phyloP scores from a whole-genome alignment of 495 filamentous ascomycete genomes.

The Tuber brumale region DNA sequence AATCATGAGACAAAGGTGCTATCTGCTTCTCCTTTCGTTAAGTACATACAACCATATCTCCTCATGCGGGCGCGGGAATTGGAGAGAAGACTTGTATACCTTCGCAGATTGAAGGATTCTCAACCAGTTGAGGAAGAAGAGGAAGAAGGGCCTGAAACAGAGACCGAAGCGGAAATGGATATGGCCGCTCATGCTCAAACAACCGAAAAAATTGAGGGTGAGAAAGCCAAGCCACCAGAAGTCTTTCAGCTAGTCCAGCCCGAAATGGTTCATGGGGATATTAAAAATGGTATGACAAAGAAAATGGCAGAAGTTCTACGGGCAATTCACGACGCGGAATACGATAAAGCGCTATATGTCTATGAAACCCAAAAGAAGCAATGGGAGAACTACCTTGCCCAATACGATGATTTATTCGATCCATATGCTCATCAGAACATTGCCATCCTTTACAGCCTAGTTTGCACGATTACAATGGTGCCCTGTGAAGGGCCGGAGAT shows the following conservation, averaged over 20 bases:
- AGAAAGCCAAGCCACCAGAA: conserved; percentile 43
- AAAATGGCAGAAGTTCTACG: conserved; percentile 89
- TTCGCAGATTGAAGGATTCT: conserved; percentile 74
- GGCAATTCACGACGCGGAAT: conserved; percentile 91
- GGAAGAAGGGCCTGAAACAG: conserved; percentile 32
- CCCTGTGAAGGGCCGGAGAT: conserved; percentile 87
- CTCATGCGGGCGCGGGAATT: conserved; percentile 86
- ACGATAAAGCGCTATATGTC: conserved; percentile 87
- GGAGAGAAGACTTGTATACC: conserved; percentile 70
- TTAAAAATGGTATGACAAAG: conserved; percentile 64
- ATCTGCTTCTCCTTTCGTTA: conserved; percentile 94
- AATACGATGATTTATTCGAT: conserved; percentile 79
- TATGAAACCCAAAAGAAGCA: conserved; percentile 91
- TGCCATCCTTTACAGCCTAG: conserved; percentile 85
- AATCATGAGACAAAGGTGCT: conserved; percentile 86
- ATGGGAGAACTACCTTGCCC: conserved; percentile 87
- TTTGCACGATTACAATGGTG: conserved; percentile 82
- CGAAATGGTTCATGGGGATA: conserved; percentile 68
- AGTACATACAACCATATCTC: conserved; percentile 86
- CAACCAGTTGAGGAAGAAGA: conserved; percentile 54
- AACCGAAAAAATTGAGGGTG: conserved; percentile 19
- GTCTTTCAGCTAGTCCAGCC: conserved; percentile 86
- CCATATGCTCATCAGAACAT: conserved; percentile 93
- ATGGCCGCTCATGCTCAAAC: neutral
- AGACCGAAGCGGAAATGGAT: conserved; percentile 17